Percentiles rank a stretch among this genome's conserved stretches.
Conservation (phyloP, 305 asterid species). For the Fraxinus albicans region DNA sequence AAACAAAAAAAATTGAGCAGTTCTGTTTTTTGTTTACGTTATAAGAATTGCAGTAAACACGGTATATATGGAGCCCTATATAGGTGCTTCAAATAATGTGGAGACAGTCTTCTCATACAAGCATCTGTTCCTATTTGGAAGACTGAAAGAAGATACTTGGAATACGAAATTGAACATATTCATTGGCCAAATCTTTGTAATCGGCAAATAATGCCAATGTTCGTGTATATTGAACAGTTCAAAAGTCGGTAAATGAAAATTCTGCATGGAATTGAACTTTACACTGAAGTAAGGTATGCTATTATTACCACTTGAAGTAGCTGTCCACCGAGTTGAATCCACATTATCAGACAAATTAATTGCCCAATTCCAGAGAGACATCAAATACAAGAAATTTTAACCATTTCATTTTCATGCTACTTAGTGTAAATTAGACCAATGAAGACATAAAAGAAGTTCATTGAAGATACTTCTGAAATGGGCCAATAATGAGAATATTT, state of each 20-base stretch:
- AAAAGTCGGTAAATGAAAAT: background rate
- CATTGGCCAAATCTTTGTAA: background rate
- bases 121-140: background rate
- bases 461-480: background rate
- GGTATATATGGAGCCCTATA: background rate
- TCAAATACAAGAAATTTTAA: background rate
- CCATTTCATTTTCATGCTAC: background rate
- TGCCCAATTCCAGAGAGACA: background rate
- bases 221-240: background rate
- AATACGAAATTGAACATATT: background rate
- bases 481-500: background rate
- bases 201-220: background rate
- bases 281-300: background rate
- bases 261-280: background rate
- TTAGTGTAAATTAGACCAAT: background rate
- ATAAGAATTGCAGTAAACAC: background rate
- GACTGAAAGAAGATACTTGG: background rate
- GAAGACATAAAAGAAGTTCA: background rate
- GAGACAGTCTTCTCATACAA: background rate
- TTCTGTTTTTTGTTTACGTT: background rate
- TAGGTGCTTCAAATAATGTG: background rate
- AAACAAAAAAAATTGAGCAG: background rate
- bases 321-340: background rate
- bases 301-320: background rate
- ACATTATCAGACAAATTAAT: background rate